phyloP scores from a whole-genome alignment of 139 green algal species.

The Prasinococcaceae sp. region DNA sequence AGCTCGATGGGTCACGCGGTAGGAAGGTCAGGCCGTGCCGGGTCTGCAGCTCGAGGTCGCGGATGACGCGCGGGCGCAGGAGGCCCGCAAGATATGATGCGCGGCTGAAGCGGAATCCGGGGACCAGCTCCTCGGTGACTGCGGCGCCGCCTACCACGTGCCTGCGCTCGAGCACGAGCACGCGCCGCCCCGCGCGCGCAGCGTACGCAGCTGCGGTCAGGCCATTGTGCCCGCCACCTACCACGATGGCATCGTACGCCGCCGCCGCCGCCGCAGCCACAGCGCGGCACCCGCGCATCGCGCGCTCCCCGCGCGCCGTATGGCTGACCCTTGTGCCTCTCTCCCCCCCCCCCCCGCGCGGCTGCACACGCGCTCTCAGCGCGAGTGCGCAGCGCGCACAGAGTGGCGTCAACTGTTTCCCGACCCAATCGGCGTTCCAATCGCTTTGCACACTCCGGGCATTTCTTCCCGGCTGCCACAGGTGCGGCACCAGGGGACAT shows the following conservation, averaged over 20 bases:
- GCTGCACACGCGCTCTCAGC: no score
- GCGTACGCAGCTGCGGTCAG: conserved; percentile 5
- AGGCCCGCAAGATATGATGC: conserved; percentile 7
- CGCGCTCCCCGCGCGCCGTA: no score
- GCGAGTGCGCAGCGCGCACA: no score
- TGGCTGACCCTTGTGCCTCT: no score
- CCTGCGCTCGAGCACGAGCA: conserved; percentile 6
- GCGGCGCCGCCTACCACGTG: conserved; percentile 6
- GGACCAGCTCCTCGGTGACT: conserved; percentile 9
- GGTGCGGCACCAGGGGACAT: no score
- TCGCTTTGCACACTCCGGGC: no score
- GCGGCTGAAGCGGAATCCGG: conserved; percentile 9
- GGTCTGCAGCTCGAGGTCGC: conserved; percentile 1
- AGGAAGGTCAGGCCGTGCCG: conserved; percentile 4
- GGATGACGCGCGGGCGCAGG: conserved; percentile 8
- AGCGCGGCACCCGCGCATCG: no score
- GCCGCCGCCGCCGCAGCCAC: no score
- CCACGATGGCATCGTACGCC: conserved; percentile 7
- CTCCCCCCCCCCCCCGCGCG: no score
- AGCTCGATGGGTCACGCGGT: conserved; percentile 2
- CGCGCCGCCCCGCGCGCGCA: background rate
- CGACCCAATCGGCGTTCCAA: no score
- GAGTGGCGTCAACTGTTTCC: no score
- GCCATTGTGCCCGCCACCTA: conserved; percentile 11
- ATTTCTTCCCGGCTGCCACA: no score